A percentile compares a stretch with the other conserved stretches of the same genome.
Conservation (phyloP, 192 early-diverging fungal genomes). For the Linnemannia hyalina region DNA sequence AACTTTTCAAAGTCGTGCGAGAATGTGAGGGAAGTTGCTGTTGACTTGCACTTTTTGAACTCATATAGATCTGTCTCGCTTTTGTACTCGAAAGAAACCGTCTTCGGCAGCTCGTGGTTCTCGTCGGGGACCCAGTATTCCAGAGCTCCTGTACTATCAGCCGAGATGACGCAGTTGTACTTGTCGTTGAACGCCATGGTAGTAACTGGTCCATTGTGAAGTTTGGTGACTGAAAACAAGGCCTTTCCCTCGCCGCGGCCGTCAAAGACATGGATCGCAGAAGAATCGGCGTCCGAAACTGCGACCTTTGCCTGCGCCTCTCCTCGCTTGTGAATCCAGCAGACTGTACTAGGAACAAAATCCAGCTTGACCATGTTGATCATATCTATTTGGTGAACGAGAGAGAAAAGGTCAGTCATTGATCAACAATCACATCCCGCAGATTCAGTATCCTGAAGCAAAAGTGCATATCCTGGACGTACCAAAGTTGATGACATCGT, state of each 20-base stretch:
- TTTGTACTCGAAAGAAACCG: slow-evolving; percentile 85
- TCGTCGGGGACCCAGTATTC: slow-evolving; percentile 94
- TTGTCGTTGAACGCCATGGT: slow-evolving; percentile 88
- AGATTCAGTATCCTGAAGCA: not conserved
- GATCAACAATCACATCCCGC: not conserved
- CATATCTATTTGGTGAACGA: slow-evolving; percentile 78
- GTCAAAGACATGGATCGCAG: slow-evolving; percentile 87
- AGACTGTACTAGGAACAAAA: slow-evolving; percentile 81
- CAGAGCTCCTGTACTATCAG: slow-evolving; percentile 89
- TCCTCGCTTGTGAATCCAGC: slow-evolving; percentile 89
- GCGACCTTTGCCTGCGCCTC: slow-evolving; percentile 88
- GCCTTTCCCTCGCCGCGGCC: slow-evolving; percentile 76
- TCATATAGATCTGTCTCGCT: slow-evolving; percentile 96
- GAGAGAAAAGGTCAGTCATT: not conserved
- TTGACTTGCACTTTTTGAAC: slow-evolving; percentile 90
- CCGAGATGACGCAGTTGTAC: slow-evolving; percentile 84
- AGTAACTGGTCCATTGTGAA: slow-evolving; percentile 81
- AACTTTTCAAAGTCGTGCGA: slow-evolving; percentile 87
- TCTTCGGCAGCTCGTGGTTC: slow-evolving; percentile 71
- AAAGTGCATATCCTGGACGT: not conserved
- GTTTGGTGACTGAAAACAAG: slow-evolving; percentile 69
- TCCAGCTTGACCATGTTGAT: slow-evolving; percentile 91
- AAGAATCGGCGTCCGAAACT: slow-evolving; percentile 81
- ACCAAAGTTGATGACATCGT: slow-evolving; percentile 97
- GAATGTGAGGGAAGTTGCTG: slow-evolving; percentile 85